Base-by-base conservation (phyloP, 495 filamentous ascomycete species). In the Podospora bellae-mahoneyi region DNA sequence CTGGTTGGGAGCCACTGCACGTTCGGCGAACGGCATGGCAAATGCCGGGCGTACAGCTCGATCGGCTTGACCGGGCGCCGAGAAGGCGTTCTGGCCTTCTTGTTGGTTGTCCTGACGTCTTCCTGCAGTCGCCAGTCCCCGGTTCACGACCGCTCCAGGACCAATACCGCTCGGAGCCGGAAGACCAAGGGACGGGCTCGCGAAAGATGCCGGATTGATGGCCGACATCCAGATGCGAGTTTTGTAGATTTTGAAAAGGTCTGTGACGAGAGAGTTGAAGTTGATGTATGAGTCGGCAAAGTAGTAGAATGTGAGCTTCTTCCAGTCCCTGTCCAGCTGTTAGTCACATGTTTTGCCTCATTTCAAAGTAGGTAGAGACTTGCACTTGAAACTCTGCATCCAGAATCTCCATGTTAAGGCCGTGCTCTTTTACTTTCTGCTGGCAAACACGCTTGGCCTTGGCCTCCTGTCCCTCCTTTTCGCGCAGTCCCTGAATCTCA, bases 321-420 rank as follows among this genome's bases (percentile, higher is more conserved):
- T 97, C 91, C 92, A 97, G 79, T 98, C 95, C 90, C 95, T 99
- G 72, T 28, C 30, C 60, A 15, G 30, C 6, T 19, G 69, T 76
- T 54, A 76, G 72, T 54, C 28, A 4, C 27, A n/a, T 23, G 26
- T 34, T 20, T 60, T 26, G 0, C 16, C 57, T 60, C 9, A 23
- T 3, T 1, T 39, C 39, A 23, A 62, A 39, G 28, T 65, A 39
- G 67, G 34, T 65, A 67, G 19, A 10, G 61, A 84, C 92, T 86
- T 83, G 97, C 95, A 97, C 93, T 74, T 99, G 95, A 77, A 96
- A 99, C 78, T 99, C 95, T n/a, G 95, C 95, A 78, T 99, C 95
- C 16, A 99, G 86, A 67, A 99, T 97, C 74, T 99, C 95, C 95
- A 99, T 97, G 67, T 94, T 92, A 13, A 99, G 85, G 56, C 92